Conservation (phyloP, 257 asterid species). For the Galeopsis tetrahit region DNA sequence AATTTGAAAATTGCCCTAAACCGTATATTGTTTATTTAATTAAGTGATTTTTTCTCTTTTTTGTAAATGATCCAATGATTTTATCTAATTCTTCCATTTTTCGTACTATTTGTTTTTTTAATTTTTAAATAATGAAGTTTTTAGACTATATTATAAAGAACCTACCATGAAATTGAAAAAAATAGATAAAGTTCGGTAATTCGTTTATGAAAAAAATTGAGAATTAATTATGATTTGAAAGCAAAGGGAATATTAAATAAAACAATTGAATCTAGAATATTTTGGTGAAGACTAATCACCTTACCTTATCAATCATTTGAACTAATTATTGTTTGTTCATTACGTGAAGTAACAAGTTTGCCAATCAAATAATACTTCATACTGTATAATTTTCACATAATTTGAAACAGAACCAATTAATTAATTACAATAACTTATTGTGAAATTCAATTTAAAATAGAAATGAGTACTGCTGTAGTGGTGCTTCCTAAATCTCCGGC, state of each 20-base stretch:
- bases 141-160: no score
- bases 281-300: background rate
- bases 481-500: slow-evolving; percentile 10
- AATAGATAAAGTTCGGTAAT: no score
- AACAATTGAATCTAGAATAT: background rate
- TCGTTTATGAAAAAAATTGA: no score
- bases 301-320: slow-evolving; percentile 9
- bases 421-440: no score
- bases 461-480: slow-evolving; percentile 5
- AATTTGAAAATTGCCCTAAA: no score
- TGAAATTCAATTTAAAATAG: background rate
- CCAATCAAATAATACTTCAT: slow-evolving; percentile 12
- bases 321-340: slow-evolving; percentile 13
- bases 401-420: background rate
- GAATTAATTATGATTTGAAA: background rate
- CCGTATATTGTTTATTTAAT: no score
- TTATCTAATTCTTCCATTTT: no score
- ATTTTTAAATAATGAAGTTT: no score
- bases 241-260: background rate
- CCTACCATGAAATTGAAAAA: no score
- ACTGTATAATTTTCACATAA: background rate
- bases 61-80: no score
- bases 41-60: no score
- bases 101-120: no score
- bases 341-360: slow-evolving; percentile 27